A percentile compares a stretch with the other conserved stretches of the same genome.
Evolutionary conservation across 768 basidiomycete species (phyloP).

Genomic region (Mrakia frigida): DNA sequence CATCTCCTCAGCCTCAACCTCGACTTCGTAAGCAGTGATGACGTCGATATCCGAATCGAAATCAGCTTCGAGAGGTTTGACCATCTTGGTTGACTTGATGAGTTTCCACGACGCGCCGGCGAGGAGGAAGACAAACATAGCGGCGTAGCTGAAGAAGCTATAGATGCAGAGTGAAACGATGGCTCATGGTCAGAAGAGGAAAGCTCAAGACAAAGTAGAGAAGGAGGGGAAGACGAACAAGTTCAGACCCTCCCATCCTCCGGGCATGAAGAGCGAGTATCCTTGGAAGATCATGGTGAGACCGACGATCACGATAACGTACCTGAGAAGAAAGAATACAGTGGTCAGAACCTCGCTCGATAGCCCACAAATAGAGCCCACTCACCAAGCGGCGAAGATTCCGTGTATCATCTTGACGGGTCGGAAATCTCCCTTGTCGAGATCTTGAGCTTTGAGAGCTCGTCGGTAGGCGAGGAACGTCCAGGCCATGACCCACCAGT

Average conservation of each 20-base stretch:
- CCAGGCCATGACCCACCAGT: not conserved
- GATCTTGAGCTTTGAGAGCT: not conserved
- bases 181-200: not conserved
- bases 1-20: not conserved
- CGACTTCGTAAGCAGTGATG: not conserved
- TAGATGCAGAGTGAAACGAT: no score
- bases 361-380: not conserved
- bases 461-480: not conserved
- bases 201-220: not conserved
- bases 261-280: not conserved
- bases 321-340: not conserved
- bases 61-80: not conserved
- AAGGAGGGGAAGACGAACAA: not conserved
- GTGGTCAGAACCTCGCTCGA: not conserved
- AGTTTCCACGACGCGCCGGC: not conserved
- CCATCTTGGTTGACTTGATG: not conserved
- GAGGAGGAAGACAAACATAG: not conserved
- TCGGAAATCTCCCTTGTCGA: not conserved
- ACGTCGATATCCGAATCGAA: not conserved
- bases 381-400: not conserved
- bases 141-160: not conserved
- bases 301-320: not conserved
- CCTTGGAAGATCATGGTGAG: not conserved
- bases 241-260: not conserved
- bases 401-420: not conserved